phyloP scores from a whole-genome alignment of 2,329 filamentous ascomycete species.

The Emericellopsis atlantica region DNA sequence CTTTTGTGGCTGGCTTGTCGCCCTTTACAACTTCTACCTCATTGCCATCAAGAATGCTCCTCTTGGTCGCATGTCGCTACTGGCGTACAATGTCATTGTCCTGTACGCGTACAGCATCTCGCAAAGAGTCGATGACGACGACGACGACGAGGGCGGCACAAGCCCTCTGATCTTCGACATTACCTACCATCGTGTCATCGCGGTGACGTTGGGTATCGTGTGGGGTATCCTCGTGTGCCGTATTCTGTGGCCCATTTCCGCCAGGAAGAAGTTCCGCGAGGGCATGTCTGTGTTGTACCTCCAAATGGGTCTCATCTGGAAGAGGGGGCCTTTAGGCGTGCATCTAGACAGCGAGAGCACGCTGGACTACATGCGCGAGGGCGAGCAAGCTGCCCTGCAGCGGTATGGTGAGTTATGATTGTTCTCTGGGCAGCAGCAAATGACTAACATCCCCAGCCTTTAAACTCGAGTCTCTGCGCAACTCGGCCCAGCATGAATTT shows the following conservation, averaged over 20 bases:
- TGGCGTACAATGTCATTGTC: conserved; percentile 92
- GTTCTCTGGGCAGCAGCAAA: background rate
- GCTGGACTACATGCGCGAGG: conserved; percentile 69
- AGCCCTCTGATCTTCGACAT: conserved; percentile 82
- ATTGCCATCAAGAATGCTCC: conserved; percentile 81
- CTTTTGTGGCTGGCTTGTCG: conserved; percentile 69
- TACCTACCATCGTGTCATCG: conserved; percentile 72
- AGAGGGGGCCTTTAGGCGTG: conserved; percentile 72
- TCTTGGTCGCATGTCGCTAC: conserved; percentile 82
- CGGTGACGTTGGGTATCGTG: conserved; percentile 74
- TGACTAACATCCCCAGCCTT: conserved; percentile 26
- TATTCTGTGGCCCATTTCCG: conserved; percentile 87
- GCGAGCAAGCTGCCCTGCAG: conserved; percentile 78
- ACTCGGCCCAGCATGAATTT: conserved; percentile 70
- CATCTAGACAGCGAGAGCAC: conserved; percentile 47
- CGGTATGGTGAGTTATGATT: conserved; percentile 42
- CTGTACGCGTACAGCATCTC: conserved; percentile 89
- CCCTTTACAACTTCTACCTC: conserved; percentile 77
- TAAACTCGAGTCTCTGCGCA: conserved; percentile 61
- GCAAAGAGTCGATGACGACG: conserved; percentile 64
- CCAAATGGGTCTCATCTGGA: conserved; percentile 93
- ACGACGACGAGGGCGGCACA: conserved; percentile 79
- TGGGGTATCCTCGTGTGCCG: conserved; percentile 90
- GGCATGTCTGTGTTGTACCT: conserved; percentile 86
- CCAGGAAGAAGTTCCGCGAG: conserved; percentile 75